These are phyloP conservation scores for Plenodomus biglobosus DNA, from an alignment of 2,329 filamentous ascomycete genomes.

Conservation along the genomic window DNA sequence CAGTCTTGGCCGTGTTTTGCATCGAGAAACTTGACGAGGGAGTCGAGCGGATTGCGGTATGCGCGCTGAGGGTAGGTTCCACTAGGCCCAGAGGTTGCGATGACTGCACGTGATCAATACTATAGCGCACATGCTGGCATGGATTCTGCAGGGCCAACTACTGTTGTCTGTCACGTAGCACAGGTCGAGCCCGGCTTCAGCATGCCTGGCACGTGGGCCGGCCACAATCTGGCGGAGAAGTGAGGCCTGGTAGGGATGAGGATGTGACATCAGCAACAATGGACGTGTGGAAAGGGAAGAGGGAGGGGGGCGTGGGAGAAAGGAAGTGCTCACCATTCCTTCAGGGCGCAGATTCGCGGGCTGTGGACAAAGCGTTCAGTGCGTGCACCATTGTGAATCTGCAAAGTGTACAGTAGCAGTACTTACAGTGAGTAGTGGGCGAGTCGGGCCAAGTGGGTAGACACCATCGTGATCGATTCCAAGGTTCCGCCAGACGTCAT, in stretches of 20 bases:
- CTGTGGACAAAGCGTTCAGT: not conserved
- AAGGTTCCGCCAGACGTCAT: constrained; percentile 14
- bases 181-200: constrained; percentile 86
- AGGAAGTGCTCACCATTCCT: not conserved
- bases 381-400: not conserved
- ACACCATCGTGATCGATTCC: too few species aligned
- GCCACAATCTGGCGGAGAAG: constrained; percentile 90
- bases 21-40: constrained; percentile 85
- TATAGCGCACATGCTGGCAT: not conserved
- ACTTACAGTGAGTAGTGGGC: too few species aligned
- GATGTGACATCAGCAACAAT: not conserved
- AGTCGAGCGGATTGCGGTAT: constrained; percentile 90
- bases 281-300: not conserved
- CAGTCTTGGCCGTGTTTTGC: constrained; percentile 75
- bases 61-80: constrained; percentile 87
- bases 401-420: too few species aligned
- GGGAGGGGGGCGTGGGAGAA: too few species aligned
- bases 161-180: constrained; percentile 92
- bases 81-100: constrained; percentile 81
- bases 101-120: constrained; percentile 52
- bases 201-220: constrained; percentile 77
- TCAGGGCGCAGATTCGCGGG: not conserved
- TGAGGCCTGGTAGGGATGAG: constrained; percentile 40
- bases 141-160: constrained; percentile 35
- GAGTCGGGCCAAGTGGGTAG: not conserved